Percentiles rank a stretch among this genome's conserved stretches.
phyloP scores from a whole-genome alignment of 2,329 filamentous ascomycete species.

The Pseudocercospora cruenta region DNA sequence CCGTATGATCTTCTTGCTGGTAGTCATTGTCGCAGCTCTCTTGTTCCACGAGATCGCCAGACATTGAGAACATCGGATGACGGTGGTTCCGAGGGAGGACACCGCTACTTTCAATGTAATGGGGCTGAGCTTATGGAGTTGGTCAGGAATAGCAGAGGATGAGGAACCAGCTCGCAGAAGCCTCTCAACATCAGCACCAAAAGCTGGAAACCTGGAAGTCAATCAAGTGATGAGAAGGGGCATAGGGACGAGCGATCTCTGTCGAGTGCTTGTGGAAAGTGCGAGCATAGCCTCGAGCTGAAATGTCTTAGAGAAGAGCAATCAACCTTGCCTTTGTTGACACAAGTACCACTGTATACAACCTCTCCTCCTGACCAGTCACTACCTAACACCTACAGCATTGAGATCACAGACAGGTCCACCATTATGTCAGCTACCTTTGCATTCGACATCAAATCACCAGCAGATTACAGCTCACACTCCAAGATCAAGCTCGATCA shows the following conservation, averaged over 20 bases:
- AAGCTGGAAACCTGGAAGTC: not conserved
- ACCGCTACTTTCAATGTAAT: not conserved
- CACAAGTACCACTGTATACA: not conserved
- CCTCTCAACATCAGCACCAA: not conserved
- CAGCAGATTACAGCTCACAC: not conserved
- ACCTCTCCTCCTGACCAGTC: not conserved
- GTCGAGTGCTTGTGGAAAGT: not conserved
- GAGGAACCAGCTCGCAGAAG: not conserved
- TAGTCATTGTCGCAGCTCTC: not conserved
- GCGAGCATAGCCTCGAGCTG: too few species aligned
- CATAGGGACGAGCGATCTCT: too few species aligned
- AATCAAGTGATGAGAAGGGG: too few species aligned
- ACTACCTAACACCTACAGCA: too few species aligned
- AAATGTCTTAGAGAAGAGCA: not conserved
- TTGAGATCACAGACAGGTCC: not conserved
- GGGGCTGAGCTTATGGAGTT: not conserved
- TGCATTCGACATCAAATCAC: not conserved
- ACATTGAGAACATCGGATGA: too few species aligned
- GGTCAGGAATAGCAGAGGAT: not conserved
- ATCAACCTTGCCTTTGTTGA: not conserved
- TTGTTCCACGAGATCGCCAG: too few species aligned
- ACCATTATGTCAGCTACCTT: not conserved
- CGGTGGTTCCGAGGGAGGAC: too few species aligned
- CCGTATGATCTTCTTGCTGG: not conserved
- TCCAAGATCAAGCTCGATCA: not conserved